These are phyloP conservation scores for Tetrapisispora taiwanensis DNA, from an alignment of 805 yeast genomes.

Conservation along the genomic window DNA sequence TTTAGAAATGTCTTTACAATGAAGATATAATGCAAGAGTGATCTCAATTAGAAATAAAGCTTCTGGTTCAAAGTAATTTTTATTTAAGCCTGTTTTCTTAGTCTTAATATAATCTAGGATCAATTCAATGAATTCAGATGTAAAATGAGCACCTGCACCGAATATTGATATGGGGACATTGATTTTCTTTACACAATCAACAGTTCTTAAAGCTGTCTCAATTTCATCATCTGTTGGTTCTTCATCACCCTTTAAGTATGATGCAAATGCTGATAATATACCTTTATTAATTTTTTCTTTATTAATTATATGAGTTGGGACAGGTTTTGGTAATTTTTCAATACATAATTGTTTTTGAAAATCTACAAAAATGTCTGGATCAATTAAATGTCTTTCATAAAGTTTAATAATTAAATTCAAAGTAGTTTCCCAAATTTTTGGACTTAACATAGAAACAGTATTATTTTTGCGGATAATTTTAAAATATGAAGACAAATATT, in stretches of 20 bases:
- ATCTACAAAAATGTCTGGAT: constrained; percentile 53
- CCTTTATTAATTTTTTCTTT: constrained; percentile 63
- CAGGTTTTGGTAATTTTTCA: constrained; percentile 46
- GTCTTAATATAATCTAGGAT: constrained; percentile 30
- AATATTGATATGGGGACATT: constrained; percentile 47
- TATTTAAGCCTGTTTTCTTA: constrained; percentile 23
- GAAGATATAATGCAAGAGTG: constrained; percentile 21
- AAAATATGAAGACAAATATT: constrained; percentile 78
- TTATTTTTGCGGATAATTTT: constrained; percentile 56
- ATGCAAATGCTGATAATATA: constrained; percentile 81
- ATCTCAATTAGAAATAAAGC: constrained; percentile 40
- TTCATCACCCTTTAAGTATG: constrained; percentile 87
- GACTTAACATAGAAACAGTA: constrained; percentile 31
- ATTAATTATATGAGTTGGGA: constrained; percentile 56
- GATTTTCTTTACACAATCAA: constrained; percentile 73
- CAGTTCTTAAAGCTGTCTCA: constrained; percentile 70
- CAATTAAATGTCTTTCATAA: constrained; percentile 61
- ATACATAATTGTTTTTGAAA: constrained; percentile 51
- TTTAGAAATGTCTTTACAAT: constrained; percentile 27
- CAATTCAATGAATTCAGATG: constrained; percentile 25
- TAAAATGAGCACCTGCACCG: constrained; percentile 32
- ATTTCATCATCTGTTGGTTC: constrained; percentile 94
- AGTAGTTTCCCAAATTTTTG: constrained; percentile 49
- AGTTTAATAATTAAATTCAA: constrained; percentile 51
- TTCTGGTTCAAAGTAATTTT: constrained; percentile 38